These are phyloP conservation scores for Leccinum longicurvipes DNA, from an alignment of 768 basidiomycete genomes.

Conservation along the genomic window DNA sequence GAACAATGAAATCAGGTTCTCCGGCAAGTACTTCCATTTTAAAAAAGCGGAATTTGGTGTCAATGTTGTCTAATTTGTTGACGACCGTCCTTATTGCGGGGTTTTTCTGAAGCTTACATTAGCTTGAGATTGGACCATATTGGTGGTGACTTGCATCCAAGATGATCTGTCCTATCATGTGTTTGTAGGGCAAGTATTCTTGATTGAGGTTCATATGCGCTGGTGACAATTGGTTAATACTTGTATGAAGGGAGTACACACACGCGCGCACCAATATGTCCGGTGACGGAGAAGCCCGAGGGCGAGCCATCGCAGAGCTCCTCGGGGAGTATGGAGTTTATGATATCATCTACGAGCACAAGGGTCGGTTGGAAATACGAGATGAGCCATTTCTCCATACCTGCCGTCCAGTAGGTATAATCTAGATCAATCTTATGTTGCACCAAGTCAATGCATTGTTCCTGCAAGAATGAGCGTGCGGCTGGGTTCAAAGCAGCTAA, in stretches of 20 bases:
- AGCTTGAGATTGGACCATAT: slow-evolving; percentile 1
- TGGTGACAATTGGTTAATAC: slow-evolving; percentile 30
- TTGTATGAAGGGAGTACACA: neutral
- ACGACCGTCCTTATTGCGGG: slow-evolving; percentile 80
- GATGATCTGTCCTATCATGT: slow-evolving; percentile 88
- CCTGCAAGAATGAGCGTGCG: slow-evolving; percentile 51
- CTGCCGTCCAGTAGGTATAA: slow-evolving; percentile 88
- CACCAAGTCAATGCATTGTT: slow-evolving; percentile 54
- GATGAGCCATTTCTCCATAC: slow-evolving; percentile 37
- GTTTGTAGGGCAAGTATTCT: slow-evolving; percentile 89
- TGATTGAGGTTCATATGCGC: slow-evolving; percentile 90
- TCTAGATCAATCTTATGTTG: slow-evolving; percentile 60
- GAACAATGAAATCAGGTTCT: slow-evolving; percentile 79
- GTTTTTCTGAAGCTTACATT: slow-evolving; percentile 68
- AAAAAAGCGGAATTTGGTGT: slow-evolving; percentile 87
- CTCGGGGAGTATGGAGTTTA: slow-evolving; percentile 78
- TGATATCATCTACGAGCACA: slow-evolving; percentile 64
- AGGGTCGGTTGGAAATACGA: neutral
- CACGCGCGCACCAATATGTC: slow-evolving; percentile 79
- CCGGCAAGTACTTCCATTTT: slow-evolving; percentile 97
- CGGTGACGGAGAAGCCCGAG: slow-evolving; percentile 80
- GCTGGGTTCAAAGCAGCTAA: slow-evolving; percentile 66
- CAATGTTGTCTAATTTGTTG: slow-evolving; percentile 88
- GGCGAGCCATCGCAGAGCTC: slow-evolving; percentile 77
- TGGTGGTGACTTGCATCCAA: slow-evolving; percentile 63